Conservation (phyloP, 352 stramenopile species). For the Pythium volutum region DNA sequence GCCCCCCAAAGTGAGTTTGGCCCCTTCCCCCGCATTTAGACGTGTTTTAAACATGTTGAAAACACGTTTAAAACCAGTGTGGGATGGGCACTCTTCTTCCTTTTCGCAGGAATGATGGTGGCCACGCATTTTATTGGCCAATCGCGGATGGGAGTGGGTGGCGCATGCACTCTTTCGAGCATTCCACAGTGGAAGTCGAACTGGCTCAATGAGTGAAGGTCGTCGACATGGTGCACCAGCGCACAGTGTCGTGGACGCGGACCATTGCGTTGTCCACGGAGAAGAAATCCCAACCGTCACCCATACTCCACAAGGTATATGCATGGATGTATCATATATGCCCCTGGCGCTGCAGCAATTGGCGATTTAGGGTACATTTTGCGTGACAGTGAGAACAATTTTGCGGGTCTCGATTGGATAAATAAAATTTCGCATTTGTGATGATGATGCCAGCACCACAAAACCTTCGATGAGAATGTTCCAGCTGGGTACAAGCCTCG, state of each 20-base stretch:
- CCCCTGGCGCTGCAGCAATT: too few relatives aligned
- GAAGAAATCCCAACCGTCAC: too few relatives aligned
- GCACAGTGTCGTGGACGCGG: too few relatives aligned
- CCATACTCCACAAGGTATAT: too few relatives aligned
- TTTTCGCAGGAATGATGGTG: constrained; percentile 20
- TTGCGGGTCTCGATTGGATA: background rate
- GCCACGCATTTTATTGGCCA: constrained; percentile 15
- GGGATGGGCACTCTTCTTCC: constrained; percentile 24
- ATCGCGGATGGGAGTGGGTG: constrained; percentile 9
- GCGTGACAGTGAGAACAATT: background rate
- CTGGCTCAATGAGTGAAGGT: constrained; percentile 27
- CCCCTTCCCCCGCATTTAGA: constrained; percentile 5
- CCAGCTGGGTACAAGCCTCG: constrained; percentile 10
- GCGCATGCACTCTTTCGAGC: constrained; percentile 8
- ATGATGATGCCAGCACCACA: constrained; percentile 8
- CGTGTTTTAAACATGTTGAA: constrained; percentile 16
- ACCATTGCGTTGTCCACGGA: too few relatives aligned
- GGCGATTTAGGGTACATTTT: background rate
- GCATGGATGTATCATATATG: too few relatives aligned
- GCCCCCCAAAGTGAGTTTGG: background rate
- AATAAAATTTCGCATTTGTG: background rate
- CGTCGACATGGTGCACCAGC: too few relatives aligned
- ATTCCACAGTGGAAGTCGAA: background rate
- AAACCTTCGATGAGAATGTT: constrained; percentile 10
- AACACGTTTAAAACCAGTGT: constrained; percentile 22